A percentile compares a stretch with the other conserved stretches of the same genome.
Conservation (phyloP, 164 flowering plant species). For the Taxillus chinensis region DNA sequence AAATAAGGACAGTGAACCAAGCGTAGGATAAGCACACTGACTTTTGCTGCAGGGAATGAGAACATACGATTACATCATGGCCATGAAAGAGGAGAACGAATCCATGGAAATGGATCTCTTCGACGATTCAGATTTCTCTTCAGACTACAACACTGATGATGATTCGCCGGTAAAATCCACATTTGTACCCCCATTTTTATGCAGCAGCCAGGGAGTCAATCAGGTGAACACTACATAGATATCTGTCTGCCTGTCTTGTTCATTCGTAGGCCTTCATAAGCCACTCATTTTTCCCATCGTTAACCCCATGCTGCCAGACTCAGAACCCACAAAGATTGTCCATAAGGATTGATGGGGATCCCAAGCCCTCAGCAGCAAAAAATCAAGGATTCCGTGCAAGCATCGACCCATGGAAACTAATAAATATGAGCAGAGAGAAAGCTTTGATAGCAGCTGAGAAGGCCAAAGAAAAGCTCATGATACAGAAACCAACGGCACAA, state of each 20-base stretch:
- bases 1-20: too few species aligned
- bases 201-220: conserved; percentile 27
- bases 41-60: conserved; percentile 67
- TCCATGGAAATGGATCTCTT: conserved; percentile 39
- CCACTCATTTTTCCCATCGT: neutral
- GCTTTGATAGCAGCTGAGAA: conserved; percentile 72
- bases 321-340: conserved; percentile 53
- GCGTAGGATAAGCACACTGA: neutral
- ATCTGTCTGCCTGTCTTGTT: neutral
- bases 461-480: conserved; percentile 61
- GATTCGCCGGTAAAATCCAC: conserved; percentile 50
- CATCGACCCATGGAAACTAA: conserved; percentile 87
- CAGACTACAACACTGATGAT: conserved; percentile 64
- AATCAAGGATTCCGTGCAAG: conserved; percentile 59
- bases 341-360: conserved; percentile 56
- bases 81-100: conserved; percentile 76
- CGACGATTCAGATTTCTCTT: conserved; percentile 61
- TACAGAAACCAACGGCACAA: conserved; percentile 25
- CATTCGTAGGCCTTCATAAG: neutral
- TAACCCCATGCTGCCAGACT: conserved; percentile 1
- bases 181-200: conserved; percentile 36
- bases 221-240: conserved; percentile 25
- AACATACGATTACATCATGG: conserved; percentile 91
- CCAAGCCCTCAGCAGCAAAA: conserved; percentile 30
- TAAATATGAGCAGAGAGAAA: conserved; percentile 73